phyloP scores from a whole-genome alignment of 257 asterid species.

The Scutellaria minor region DNA sequence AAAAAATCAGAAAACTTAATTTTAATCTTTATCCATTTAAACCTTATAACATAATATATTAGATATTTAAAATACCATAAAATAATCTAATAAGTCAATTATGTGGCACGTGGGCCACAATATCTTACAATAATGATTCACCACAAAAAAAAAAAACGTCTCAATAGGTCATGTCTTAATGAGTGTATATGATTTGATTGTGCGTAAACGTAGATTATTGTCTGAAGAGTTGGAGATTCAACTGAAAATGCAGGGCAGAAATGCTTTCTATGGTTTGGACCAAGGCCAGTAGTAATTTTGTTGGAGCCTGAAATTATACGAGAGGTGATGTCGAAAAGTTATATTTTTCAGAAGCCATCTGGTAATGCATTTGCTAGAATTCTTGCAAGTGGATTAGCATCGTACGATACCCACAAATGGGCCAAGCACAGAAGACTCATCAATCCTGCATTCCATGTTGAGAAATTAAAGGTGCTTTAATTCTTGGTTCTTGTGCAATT shows the following conservation, averaged over 20 bases:
- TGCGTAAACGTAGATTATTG: background rate
- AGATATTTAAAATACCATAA: too few species aligned
- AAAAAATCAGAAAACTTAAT: too few species aligned
- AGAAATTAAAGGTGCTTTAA: conserved; percentile 48
- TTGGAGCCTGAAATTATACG: conserved; percentile 10
- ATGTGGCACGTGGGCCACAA: too few species aligned
- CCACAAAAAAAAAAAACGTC: too few species aligned
- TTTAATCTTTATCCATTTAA: too few species aligned
- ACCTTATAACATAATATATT: too few species aligned
- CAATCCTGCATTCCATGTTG: conserved; percentile 60
- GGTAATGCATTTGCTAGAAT: background rate
- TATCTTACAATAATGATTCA: too few species aligned
- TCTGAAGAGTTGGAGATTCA: background rate
- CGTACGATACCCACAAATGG: conserved; percentile 51
- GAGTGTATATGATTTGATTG: background rate
- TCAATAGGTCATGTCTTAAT: background rate
- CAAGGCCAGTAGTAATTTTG: background rate
- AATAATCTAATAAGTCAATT: too few species aligned
- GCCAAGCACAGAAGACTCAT: conserved; percentile 54
- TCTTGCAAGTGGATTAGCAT: conserved; percentile 25
- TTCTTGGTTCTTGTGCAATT: too few species aligned
- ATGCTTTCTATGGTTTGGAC: conserved; percentile 34
- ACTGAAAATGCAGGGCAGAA: conserved; percentile 25
- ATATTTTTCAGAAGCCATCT: conserved; percentile 18
- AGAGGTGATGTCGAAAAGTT: conserved; percentile 27